Evolutionary conservation across 2,329 filamentous ascomycete genomes (phyloP), one percentile per base, ranked within the genome.

Genomic region (Colletotrichum truncatum): DNA sequence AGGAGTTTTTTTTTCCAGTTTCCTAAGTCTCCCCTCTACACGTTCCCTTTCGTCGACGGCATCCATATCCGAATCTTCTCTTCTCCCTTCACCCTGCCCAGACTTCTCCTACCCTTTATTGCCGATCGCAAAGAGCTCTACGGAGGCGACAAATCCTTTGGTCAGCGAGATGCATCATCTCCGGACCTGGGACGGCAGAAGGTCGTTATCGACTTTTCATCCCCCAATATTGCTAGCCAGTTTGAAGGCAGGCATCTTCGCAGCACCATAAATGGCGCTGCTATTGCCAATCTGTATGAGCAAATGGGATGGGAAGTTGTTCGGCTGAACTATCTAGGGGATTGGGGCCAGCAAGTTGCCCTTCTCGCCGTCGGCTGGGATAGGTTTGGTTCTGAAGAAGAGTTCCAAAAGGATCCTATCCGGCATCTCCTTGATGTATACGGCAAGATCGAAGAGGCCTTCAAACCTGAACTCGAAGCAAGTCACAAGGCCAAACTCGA

Each of bases 241-340:
- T 93, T 94, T 78, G 89, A 92, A 73, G 90, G 89, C 21, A 89
- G 89, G 6, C 91, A 94, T 79, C 81, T 94, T 70, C 85, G 91
- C 71, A 92, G 89, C 72, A 94, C 91, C 53, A 92, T 94, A 68
- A 91, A 93, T 61, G 91, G 91, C 43, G 89, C 89, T 28, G 93
- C 92, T 75, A 78, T 93, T 18, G 82, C 89, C 21, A 93, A 93
- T 71, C 74, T 93, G 3, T 91, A 93, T 73, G 82, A 89, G 71
- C 82, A 78, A 16, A 87, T 88, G 53, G 91, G 91, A 18, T 93
- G 90, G 88, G 87, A 93, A 34, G 90, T 93, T 0, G 77, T 88
- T 45, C 83, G 87, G 23, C 85, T 93, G 81, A 93, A 93, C 78
- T 94, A 93, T 73, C 83, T 93, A 0, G 91, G 91, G 34, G 91